These are phyloP conservation scores for Fusarium keratoplasticum DNA, from an alignment of 2,329 filamentous ascomycete genomes.

Conservation along the genomic window DNA sequence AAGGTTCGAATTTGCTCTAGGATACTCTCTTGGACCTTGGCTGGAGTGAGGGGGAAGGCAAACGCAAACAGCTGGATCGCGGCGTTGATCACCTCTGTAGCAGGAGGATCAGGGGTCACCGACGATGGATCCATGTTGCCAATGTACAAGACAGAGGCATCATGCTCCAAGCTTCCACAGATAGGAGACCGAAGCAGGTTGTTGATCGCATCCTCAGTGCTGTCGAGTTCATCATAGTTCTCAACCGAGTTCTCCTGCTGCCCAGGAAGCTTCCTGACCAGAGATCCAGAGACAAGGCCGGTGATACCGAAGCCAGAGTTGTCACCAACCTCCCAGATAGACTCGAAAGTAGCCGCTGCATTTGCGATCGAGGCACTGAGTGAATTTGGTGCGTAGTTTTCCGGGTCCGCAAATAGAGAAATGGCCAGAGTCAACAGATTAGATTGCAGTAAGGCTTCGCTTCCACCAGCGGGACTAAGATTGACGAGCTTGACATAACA, in stretches of 20 bases:
- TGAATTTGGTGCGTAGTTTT: conserved; percentile 86
- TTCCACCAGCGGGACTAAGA: conserved; percentile 84
- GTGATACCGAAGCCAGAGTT: conserved; percentile 96
- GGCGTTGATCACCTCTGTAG: conserved; percentile 93
- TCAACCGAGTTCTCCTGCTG: conserved; percentile 68
- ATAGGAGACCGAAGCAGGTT: conserved; percentile 75
- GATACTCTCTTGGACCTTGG: conserved; percentile 95
- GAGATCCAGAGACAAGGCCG: conserved; percentile 82
- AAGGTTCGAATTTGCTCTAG: conserved; percentile 94
- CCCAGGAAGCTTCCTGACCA: conserved; percentile 76
- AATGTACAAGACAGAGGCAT: conserved; percentile 84
- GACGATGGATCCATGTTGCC: conserved; percentile 57
- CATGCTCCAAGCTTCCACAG: conserved; percentile 87
- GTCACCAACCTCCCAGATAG: conserved; percentile 93
- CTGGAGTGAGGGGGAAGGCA: conserved; percentile 86
- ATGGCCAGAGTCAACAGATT: conserved; percentile 91
- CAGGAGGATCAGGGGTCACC: conserved; percentile 77
- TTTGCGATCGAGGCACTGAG: conserved; percentile 92
- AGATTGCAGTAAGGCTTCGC: conserved; percentile 88
- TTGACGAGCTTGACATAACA: conserved; percentile 94
- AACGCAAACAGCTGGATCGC: conserved; percentile 94
- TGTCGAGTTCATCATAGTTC: conserved; percentile 62
- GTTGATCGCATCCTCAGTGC: conserved; percentile 74
- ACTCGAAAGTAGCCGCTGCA: conserved; percentile 90
- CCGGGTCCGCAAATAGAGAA: conserved; percentile 91